These are phyloP conservation scores for Escovopsis weberi DNA, from an alignment of 2,329 filamentous ascomycete species.

Conservation along the genomic window DNA sequence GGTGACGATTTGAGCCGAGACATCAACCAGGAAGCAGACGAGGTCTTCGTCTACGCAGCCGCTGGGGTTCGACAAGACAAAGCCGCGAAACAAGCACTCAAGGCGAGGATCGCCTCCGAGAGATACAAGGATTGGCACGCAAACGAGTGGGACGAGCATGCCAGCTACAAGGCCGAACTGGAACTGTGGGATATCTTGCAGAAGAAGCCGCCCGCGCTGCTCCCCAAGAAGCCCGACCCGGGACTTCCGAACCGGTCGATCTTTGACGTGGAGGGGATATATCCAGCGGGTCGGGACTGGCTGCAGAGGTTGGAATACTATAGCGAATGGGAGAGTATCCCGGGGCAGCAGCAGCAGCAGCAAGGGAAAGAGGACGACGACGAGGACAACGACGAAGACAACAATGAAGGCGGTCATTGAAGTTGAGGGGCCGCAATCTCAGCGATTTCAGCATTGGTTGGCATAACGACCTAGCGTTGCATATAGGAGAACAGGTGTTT, in stretches of 20 bases:
- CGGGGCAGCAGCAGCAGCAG: neutral
- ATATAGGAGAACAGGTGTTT: neutral
- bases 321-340: constrained; percentile 28
- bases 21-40: constrained; percentile 24
- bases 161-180: constrained; percentile 26
- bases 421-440: too few relatives aligned
- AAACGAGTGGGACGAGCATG: constrained; percentile 25
- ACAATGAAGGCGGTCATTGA: neutral
- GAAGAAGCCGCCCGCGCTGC: constrained; percentile 20
- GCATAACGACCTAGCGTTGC: neutral
- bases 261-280: constrained; percentile 20
- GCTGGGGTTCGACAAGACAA: constrained; percentile 23
- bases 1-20: constrained; percentile 16
- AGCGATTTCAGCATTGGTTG: neutral
- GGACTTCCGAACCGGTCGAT: constrained; percentile 15
- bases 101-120: constrained; percentile 25
- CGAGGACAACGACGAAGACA: neutral
- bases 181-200: constrained; percentile 32
- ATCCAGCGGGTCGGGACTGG: constrained; percentile 25
- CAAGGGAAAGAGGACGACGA: neutral
- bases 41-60: constrained; percentile 27
- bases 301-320: constrained; percentile 20
- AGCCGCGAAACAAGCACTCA: constrained; percentile 21
- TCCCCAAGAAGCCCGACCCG: constrained; percentile 17
- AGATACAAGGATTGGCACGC: constrained; percentile 29